Conservation (phyloP, 2,329 filamentous ascomycete species). For the Lasiodiplodia sp. region DNA sequence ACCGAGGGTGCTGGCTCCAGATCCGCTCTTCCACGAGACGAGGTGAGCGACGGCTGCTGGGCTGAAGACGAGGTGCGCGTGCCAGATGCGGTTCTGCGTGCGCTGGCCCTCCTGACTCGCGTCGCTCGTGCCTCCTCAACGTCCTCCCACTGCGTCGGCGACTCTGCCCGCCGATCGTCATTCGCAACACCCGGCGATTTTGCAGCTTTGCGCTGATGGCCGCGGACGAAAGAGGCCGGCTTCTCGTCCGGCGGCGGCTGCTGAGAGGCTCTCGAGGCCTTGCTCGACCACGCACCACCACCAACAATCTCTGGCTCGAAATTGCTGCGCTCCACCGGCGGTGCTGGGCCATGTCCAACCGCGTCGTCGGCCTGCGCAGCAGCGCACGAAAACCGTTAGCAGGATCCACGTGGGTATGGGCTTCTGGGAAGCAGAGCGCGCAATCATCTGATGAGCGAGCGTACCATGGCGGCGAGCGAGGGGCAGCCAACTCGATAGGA, state of each 20-base stretch:
- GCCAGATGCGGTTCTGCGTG: slow-evolving; percentile 20
- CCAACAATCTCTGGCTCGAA: slow-evolving; percentile 17
- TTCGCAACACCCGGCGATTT: slow-evolving; percentile 27
- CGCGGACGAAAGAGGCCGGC: slow-evolving; percentile 11
- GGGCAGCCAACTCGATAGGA: slow-evolving; percentile 1
- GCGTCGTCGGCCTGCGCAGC: slow-evolving; percentile 28
- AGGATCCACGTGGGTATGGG: slow-evolving; percentile 18
- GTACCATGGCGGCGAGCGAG: slow-evolving; percentile 24
- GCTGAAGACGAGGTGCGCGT: slow-evolving; percentile 24
- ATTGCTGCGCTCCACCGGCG: slow-evolving; percentile 23
- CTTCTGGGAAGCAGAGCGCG: slow-evolving; percentile 3
- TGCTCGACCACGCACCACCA: slow-evolving; percentile 2
- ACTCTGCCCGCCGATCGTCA: slow-evolving; percentile 27
- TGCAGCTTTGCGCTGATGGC: slow-evolving; percentile 17
- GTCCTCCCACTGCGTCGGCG: slow-evolving; percentile 25
- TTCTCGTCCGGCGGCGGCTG: slow-evolving; percentile 15
- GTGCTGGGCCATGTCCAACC: slow-evolving; percentile 24
- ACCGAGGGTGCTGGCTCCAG: background rate
- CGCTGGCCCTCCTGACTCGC: slow-evolving; percentile 24
- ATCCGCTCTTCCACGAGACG: slow-evolving; percentile 4
- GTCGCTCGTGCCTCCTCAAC: slow-evolving; percentile 28
- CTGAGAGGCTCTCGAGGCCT: slow-evolving; percentile 3
- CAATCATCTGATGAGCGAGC: slow-evolving; percentile 20
- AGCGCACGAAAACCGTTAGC: slow-evolving; percentile 25
- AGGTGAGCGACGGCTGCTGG: slow-evolving; percentile 2